These are phyloP conservation scores for Daldinia concentrica DNA, from an alignment of 495 filamentous ascomycete species.

Conservation along the genomic window DNA sequence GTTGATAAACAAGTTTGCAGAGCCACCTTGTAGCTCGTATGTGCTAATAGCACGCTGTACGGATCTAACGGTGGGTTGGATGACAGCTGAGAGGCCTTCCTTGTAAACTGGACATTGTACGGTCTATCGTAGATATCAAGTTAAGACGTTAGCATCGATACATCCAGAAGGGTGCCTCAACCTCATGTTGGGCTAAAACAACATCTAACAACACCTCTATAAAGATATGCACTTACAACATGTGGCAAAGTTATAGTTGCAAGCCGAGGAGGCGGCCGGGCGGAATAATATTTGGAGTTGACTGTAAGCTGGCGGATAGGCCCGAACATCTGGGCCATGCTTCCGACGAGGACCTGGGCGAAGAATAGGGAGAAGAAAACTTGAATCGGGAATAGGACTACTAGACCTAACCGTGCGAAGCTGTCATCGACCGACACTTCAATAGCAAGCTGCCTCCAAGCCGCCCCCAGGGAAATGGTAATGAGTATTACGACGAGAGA, in stretches of 20 bases:
- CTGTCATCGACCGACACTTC: constrained; percentile 71
- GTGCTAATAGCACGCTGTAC: constrained; percentile 79
- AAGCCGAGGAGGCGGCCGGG: constrained; percentile 66
- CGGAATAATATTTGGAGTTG: constrained; percentile 84
- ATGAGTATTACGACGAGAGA: constrained; percentile 70
- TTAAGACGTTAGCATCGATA: constrained; percentile 3
- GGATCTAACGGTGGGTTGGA: constrained; percentile 73
- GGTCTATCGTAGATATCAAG: constrained; percentile 48
- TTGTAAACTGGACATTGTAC: constrained; percentile 80
- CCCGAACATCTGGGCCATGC: constrained; percentile 76
- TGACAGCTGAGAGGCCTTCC: constrained; percentile 71
- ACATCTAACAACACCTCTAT: not conserved
- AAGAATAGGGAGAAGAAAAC: constrained; percentile 85
- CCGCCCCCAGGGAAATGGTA: constrained; percentile 70
- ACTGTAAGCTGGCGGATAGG: constrained; percentile 74
- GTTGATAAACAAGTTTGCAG: constrained; percentile 83
- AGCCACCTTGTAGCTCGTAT: constrained; percentile 82
- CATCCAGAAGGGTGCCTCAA: not conserved
- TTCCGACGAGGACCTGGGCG: constrained; percentile 76
- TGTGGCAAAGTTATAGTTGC: constrained; percentile 65
- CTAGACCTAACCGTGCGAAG: constrained; percentile 68
- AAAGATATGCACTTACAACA: constrained; percentile 47
- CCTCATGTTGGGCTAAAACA: not conserved
- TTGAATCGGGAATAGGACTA: constrained; percentile 72
- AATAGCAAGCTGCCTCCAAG: constrained; percentile 71